Evolutionary conservation across 352 stramenopile genomes (phyloP).

Genomic region (Pythium phragmiticola): DNA sequence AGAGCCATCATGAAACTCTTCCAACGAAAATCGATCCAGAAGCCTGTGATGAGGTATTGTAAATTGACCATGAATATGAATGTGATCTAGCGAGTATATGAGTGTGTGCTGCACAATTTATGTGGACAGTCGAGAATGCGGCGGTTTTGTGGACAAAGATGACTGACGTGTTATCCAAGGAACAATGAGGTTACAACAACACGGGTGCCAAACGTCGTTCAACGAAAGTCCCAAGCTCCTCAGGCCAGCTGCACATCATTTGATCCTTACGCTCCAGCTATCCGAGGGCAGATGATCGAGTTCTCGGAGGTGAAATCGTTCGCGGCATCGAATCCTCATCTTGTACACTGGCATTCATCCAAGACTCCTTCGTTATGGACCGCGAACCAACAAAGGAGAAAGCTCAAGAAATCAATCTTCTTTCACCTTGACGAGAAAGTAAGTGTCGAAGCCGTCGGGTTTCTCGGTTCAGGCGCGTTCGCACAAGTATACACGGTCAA

Average conservation of each 20-base stretch:
- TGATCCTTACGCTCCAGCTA: constrained; percentile 57
- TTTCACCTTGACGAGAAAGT: constrained; percentile 37
- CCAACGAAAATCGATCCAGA: constrained; percentile 7
- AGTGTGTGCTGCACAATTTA: not conserved
- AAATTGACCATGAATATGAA: constrained; percentile 20
- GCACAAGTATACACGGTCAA: constrained; percentile 69
- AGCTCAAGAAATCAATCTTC: constrained; percentile 53
- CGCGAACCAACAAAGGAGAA: constrained; percentile 41
- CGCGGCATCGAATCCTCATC: constrained; percentile 37
- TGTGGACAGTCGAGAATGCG: not conserved
- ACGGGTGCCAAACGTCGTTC: not conserved
- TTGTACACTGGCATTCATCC: constrained; percentile 50
- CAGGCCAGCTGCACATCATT: constrained; percentile 13
- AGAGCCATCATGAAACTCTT: not conserved
- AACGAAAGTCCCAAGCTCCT: not conserved
- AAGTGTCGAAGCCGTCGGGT: constrained; percentile 42
- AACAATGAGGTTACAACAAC: not conserved
- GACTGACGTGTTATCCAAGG: constrained; percentile 3
- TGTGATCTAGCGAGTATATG: constrained; percentile 7
- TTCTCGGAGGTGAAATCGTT: constrained; percentile 41
- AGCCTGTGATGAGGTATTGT: constrained; percentile 25
- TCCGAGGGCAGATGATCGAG: constrained; percentile 47
- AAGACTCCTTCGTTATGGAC: constrained; percentile 52
- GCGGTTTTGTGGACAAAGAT: not conserved
- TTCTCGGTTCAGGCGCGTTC: constrained; percentile 75